Base-by-base conservation (phyloP, 2,329 filamentous ascomycete species). In the Leptographium flavum region DNA sequence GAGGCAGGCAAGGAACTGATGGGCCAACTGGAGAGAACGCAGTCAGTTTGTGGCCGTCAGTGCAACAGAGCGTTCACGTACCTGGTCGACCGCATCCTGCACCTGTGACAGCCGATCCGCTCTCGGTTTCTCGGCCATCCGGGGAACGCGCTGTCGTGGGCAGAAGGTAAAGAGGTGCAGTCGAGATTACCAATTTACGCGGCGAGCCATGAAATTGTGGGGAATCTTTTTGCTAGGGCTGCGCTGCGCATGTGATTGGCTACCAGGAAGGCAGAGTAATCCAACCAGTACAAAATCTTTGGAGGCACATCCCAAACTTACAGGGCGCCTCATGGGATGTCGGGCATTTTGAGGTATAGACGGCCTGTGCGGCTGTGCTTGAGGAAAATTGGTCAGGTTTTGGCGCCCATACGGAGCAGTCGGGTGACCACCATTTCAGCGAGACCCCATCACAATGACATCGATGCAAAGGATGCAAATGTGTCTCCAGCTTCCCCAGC, bases 11-110 rank as follows among this genome's bases (percentile, higher is more conserved):
- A 83, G 74, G 56, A 83, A 81, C 60, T 83, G 79, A 51, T 78
- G 76, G 17, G 76, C 74, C 30, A 83, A 71, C 79, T 83, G 49
- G 42, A 41, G 21, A 31, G 45, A 31, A 45, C 31, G 36, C 27
- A 35, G 22, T 39, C 38, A 25, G 40, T 30, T 11, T 13, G 4
- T 25, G 28, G 21, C 19, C n/a, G 8, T 31, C 6, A 6, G n/a
- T 22, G 28, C 43, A 14, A 11, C 19, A 17, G 32, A 5, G 5
- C 14, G 11, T 19, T 7, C 13, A 39, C 62, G 30, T 65, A 85
- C 84, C 71, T 87, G 79, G 57, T 92, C 85, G 49, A 90, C 76
- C 61, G 83, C 81, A 66, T 92, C 84, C 63, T 93, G 86, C 47
- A 92, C 70, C 61, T 92, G 85, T 1, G 86, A 90, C 47, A 93